Evolutionary conservation across 768 basidiomycete species (phyloP).

Genomic region (Cystofilobasidium ferigula): DNA sequence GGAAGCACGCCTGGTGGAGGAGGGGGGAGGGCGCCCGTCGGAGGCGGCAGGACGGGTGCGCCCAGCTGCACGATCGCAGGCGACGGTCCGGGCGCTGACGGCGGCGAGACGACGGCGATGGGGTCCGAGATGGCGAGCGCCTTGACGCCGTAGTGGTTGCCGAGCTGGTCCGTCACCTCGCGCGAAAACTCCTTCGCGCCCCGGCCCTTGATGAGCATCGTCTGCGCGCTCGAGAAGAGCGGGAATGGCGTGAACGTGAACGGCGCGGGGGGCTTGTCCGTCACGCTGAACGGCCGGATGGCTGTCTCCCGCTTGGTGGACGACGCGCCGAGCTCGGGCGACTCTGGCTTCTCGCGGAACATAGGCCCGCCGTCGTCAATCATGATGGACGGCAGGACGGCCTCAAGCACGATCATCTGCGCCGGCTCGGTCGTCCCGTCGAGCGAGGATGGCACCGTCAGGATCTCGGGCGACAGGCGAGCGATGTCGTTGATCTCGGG

Average conservation of each 20-base stretch:
- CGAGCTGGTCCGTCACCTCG: conserved; percentile 31
- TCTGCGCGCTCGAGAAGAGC: conserved; percentile 36
- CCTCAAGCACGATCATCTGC: conserved; percentile 37
- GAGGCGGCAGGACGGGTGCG: conserved; percentile 1
- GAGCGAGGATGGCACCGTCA: conserved; percentile 35
- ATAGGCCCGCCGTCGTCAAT: conserved; percentile 2
- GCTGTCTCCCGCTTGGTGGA: background rate
- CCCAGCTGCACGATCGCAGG: background rate
- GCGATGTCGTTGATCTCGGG: conserved; percentile 34
- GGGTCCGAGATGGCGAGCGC: background rate
- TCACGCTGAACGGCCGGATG: conserved; percentile 26
- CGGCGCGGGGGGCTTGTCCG: conserved; percentile 35
- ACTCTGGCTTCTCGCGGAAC: conserved; percentile 29
- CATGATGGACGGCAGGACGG: conserved; percentile 31
- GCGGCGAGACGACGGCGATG: background rate
- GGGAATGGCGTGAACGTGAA: conserved; percentile 35
- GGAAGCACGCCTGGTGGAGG: background rate
- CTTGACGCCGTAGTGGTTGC: conserved; percentile 29
- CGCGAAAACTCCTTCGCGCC: conserved; percentile 30
- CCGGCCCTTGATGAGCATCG: conserved; percentile 33
- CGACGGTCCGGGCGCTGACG: background rate
- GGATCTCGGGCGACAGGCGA: conserved; percentile 35
- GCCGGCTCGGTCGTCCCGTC: conserved; percentile 35
- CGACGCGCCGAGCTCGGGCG: conserved; percentile 25
- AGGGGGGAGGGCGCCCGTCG: background rate